These are phyloP conservation scores for Tarenaya hassleriana DNA, from an alignment of 345 rosid species.

Conservation along the genomic window DNA sequence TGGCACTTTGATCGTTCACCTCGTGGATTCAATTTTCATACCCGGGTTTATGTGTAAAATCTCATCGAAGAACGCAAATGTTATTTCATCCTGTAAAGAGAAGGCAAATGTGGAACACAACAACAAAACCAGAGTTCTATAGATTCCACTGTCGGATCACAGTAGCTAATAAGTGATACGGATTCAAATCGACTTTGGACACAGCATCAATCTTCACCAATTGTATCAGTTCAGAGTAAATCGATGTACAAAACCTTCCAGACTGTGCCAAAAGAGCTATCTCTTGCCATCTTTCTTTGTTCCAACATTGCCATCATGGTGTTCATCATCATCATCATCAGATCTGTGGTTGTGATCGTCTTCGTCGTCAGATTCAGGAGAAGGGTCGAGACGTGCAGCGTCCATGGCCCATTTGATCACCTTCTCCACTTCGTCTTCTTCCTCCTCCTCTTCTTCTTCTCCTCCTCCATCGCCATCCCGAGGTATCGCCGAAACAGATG, in stretches of 20 bases:
- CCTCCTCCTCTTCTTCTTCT: slow-evolving; percentile 43
- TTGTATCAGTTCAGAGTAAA: slow-evolving; percentile 2
- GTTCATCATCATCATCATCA: slow-evolving; percentile 18
- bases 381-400: slow-evolving; percentile 79
- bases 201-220: no score
- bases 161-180: no score
- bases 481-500: neutral
- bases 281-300: slow-evolving; percentile 14
- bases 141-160: no score
- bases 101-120: no score
- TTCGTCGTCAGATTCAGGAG: slow-evolving; percentile 62
- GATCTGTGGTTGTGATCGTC: slow-evolving; percentile 7
- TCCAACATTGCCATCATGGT: neutral
- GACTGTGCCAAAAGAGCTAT: neutral
- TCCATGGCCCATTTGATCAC: slow-evolving; percentile 76
- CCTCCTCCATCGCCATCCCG: slow-evolving; percentile 12
- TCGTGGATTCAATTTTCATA: no score
- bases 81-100: no score
- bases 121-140: no score
- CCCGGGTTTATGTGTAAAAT: no score
- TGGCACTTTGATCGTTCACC: no score
- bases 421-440: slow-evolving; percentile 73
- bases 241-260: slow-evolving; percentile 3
- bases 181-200: no score
- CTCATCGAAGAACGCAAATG: no score